Conservation (phyloP, 1,284 basidiomycete genomes). For the Xerocomus minutiporus region DNA sequence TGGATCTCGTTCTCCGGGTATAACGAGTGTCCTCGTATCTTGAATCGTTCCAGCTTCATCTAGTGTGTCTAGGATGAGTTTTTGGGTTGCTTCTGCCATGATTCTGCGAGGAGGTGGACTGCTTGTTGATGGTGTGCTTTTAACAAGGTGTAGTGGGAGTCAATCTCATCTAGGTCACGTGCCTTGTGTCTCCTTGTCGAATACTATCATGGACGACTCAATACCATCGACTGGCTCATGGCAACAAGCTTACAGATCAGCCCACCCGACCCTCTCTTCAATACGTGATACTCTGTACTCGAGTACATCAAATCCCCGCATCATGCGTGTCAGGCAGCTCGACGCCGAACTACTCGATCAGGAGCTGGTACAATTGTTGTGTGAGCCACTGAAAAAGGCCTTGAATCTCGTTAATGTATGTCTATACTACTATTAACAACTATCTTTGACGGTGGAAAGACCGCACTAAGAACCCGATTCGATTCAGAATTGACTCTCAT, state of each 20-base stretch:
- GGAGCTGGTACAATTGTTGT: conserved; percentile 80
- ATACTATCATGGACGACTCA: conserved; percentile 16
- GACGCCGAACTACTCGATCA: conserved; percentile 92
- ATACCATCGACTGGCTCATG: conserved; percentile 11
- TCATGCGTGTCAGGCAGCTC: conserved; percentile 84
- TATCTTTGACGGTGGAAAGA: conserved; percentile 36
- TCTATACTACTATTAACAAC: conserved; percentile 11
- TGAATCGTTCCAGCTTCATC: conserved; percentile 55
- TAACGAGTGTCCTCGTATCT: conserved; percentile 70
- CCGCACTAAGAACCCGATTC: conserved; percentile 59
- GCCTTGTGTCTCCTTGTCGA: not conserved
- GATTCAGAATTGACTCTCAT: conserved; percentile 81
- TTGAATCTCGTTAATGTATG: conserved; percentile 69
- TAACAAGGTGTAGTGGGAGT: not conserved
- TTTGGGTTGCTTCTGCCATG: conserved; percentile 77
- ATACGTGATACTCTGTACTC: conserved; percentile 41
- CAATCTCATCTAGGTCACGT: conserved; percentile 29
- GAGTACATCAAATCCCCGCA: conserved; percentile 38
- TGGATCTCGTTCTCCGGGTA: conserved; percentile 59
- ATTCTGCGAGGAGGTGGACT: not conserved
- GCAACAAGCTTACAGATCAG: conserved; percentile 57
- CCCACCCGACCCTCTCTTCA: conserved; percentile 49
- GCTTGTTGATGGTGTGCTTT: not conserved
- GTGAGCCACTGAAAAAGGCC: conserved; percentile 77
- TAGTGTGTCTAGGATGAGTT: conserved; percentile 72